A percentile compares a stretch with the other conserved stretches of the same genome.
These are phyloP conservation scores for Penicillium robsamsonii DNA, from an alignment of 495 filamentous ascomycete species.

Conservation along the genomic window DNA sequence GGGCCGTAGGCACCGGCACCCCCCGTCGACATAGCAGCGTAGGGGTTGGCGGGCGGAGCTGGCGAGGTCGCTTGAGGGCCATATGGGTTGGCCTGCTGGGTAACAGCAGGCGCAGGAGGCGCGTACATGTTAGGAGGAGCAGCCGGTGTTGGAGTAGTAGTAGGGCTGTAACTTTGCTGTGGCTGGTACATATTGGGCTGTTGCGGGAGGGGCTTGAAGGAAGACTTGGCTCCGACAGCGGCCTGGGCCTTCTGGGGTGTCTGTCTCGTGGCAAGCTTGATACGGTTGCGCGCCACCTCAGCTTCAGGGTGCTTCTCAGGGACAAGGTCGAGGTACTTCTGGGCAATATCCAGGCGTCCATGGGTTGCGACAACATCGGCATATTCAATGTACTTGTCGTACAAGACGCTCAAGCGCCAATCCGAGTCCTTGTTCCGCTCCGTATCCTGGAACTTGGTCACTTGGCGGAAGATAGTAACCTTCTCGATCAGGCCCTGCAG, in stretches of 20 bases:
- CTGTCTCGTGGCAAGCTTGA: slow-evolving; percentile 82
- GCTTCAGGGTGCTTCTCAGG: slow-evolving; percentile 84
- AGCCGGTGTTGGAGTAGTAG: slow-evolving; percentile 18
- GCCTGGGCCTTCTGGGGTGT: slow-evolving; percentile 40
- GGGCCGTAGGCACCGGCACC: slow-evolving; percentile 37
- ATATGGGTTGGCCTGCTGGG: slow-evolving; percentile 31
- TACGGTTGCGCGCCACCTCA: slow-evolving; percentile 79
- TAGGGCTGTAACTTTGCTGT: slow-evolving; percentile 37
- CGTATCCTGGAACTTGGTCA: slow-evolving; percentile 83
- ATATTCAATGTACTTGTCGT: slow-evolving; percentile 96
- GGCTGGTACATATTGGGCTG: slow-evolving; percentile 42
- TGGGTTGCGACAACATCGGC: slow-evolving; percentile 91
- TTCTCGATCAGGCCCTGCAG: slow-evolving; percentile 96
- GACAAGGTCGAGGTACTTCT: slow-evolving; percentile 87
- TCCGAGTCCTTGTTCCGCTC: slow-evolving; percentile 65
- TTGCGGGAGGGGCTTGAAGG: slow-evolving; percentile 37
- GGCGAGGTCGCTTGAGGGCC: slow-evolving; percentile 34
- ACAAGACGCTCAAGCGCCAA: slow-evolving; percentile 87
- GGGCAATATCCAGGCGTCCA: slow-evolving; percentile 79
- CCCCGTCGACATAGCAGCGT: slow-evolving; percentile 50
- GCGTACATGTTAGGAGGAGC: slow-evolving; percentile 40
- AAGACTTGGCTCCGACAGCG: slow-evolving; percentile 23
- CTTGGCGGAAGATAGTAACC: slow-evolving; percentile 93
- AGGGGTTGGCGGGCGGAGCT: slow-evolving; percentile 55
- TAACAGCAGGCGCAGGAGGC: slow-evolving; percentile 25